phyloP scores from a whole-genome alignment of 257 asterid species.

The Primulina eburnea region DNA sequence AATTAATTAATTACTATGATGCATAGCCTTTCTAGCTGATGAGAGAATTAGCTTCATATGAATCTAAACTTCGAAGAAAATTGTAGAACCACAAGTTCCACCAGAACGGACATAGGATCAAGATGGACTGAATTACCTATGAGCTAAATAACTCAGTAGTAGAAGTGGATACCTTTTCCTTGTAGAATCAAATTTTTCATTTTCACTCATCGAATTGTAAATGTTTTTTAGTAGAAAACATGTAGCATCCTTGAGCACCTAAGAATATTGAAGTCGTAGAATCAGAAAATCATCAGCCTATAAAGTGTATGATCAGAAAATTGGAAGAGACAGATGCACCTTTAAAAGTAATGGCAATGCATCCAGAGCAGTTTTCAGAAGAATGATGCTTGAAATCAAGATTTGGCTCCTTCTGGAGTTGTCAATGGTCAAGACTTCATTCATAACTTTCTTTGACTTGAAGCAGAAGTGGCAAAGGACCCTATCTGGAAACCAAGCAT shows the following conservation, averaged over 20 bases:
- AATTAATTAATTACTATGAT: background rate
- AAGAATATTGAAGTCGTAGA: constrained; percentile 16
- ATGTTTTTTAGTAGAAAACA: constrained; percentile 79
- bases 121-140: background rate
- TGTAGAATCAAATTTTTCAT: constrained; percentile 69
- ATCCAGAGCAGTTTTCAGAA: constrained; percentile 91
- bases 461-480: constrained; percentile 99
- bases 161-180: constrained; percentile 61
- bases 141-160: constrained; percentile 20
- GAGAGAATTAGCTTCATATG: constrained; percentile 6
- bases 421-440: constrained; percentile 62
- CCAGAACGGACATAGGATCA: constrained; percentile 11
- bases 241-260: constrained; percentile 96
- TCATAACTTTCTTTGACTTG: constrained; percentile 83
- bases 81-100: constrained; percentile 10
- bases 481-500: constrained; percentile 62
- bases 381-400: constrained; percentile 81
- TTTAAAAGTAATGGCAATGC: constrained; percentile 88
- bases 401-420: constrained; percentile 78
- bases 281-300: constrained; percentile 26
- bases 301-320: constrained; percentile 7
- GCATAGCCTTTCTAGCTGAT: constrained; percentile 10
- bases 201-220: constrained; percentile 82
- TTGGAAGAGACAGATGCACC: constrained; percentile 39
- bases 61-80: constrained; percentile 2